A percentile compares a stretch with the other conserved stretches of the same genome.
Conservation (phyloP, 2,329 filamentous ascomycete genomes). For the Lachnellula suecica region DNA sequence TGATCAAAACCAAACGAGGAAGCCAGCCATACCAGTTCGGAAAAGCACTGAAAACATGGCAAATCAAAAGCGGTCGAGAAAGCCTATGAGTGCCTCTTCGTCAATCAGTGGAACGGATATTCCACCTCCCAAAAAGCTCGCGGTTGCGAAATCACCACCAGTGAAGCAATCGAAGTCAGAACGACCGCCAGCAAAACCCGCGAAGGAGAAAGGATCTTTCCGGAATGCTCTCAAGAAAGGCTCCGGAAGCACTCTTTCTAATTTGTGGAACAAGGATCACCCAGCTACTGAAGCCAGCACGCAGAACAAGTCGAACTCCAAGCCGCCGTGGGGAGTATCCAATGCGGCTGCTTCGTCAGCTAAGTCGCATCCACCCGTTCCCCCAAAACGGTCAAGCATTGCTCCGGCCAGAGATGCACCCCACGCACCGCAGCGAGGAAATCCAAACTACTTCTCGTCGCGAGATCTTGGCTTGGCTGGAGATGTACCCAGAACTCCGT, state of each 20-base stretch:
- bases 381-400: constrained; percentile 34
- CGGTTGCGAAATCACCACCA: constrained; percentile 26
- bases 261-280: constrained; percentile 49
- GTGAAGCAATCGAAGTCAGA: constrained; percentile 33
- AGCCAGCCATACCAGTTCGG: constrained; percentile 5
- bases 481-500: constrained; percentile 38
- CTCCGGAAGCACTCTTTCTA: constrained; percentile 45
- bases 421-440: constrained; percentile 36
- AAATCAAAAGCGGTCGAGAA: constrained; percentile 32
- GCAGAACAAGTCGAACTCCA: constrained; percentile 28
- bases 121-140: constrained; percentile 22
- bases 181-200: constrained; percentile 27
- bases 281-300: constrained; percentile 13
- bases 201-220: constrained; percentile 46
- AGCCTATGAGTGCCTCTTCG: constrained; percentile 27
- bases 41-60: constrained; percentile 22
- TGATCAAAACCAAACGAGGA: constrained; percentile 3
- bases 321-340: constrained; percentile 26
- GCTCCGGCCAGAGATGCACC: constrained; percentile 36
- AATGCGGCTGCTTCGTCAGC: constrained; percentile 22
- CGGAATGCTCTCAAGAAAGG: constrained; percentile 53
- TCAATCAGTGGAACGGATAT: constrained; percentile 23
- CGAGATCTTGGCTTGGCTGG: constrained; percentile 33
- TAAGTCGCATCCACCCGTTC: constrained; percentile 30
- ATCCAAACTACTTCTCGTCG: constrained; percentile 40